Evolutionary conservation across 2,329 filamentous ascomycete species (phyloP), one percentile per base, ranked within the genome.

Genomic region (Trichoderma koningii): DNA sequence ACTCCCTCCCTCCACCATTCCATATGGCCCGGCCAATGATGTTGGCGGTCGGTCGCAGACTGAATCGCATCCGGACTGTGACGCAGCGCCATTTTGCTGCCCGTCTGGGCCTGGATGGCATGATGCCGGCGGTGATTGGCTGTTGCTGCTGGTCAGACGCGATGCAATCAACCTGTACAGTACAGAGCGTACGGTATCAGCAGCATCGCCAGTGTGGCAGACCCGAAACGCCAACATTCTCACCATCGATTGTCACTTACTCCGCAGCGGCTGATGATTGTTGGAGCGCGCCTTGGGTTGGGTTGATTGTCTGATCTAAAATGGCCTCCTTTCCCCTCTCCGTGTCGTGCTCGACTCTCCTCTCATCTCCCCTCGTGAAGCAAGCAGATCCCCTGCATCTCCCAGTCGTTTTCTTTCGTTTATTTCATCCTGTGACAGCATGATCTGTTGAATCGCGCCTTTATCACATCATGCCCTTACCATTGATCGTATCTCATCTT

Each of bases 21-120:
- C 56, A 30, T 42, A 41, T 42, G 2, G 6, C 56, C 56, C 45
- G 56, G 38, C 56, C 56, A 60, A 60, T 60, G 15, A 51, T 21
- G 23, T 51, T 7, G 45, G 21, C 45, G 19, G 38, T n/a, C 9
- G 12, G 21, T 45, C 56, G 21, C 45, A 34, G 23, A 51, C 56
- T 50, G 56, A 19, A 41, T 60, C 45, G 56, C 47, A 41, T 51
- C 44, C 45, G 56, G 56, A 30, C 56, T 28, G 56, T 51, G 56
- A 15, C 41, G 56, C 56, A 60, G 56, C 56, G 34, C 26, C 56
- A 38, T 51, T 59, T 59, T 38, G 42, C 56, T 60, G 14, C 56
- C 47, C 41, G 45, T 51, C 56, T 60, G 26, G 56, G 56, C 30
- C 42, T 60, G 50, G 56, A 42, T 28, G 45, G 19, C 15, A 23